These are phyloP conservation scores for Zarea fungicola DNA, from an alignment of 2,329 filamentous ascomycete species.

Conservation along the genomic window DNA sequence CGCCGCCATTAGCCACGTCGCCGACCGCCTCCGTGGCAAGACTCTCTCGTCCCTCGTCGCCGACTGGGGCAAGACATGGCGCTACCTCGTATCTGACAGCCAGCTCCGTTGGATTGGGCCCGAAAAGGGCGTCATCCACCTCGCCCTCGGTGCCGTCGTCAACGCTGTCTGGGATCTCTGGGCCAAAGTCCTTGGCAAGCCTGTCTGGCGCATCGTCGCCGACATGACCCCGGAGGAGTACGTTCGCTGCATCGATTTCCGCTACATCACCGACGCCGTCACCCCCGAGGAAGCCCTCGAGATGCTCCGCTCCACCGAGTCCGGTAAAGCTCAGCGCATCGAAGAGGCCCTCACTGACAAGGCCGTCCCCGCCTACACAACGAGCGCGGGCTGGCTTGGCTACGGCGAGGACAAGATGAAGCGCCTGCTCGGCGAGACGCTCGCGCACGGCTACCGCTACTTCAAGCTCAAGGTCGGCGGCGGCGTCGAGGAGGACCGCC, in stretches of 20 bases:
- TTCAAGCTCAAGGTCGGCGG: slow-evolving; percentile 90
- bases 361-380: slow-evolving; percentile 88
- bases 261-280: slow-evolving; percentile 91
- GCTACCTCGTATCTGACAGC: slow-evolving; percentile 83
- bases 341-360: slow-evolving; percentile 66
- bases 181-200: slow-evolving; percentile 81
- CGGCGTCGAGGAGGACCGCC: slow-evolving; percentile 64
- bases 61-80: slow-evolving; percentile 86
- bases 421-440: slow-evolving; percentile 65
- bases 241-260: slow-evolving; percentile 84
- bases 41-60: slow-evolving; percentile 71
- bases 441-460: slow-evolving; percentile 71
- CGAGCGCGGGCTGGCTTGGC: slow-evolving; percentile 85
- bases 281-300: slow-evolving; percentile 76
- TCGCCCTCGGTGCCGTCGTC: slow-evolving; percentile 81
- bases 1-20: slow-evolving; percentile 72
- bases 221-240: slow-evolving; percentile 88
- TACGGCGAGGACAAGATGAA: slow-evolving; percentile 87
- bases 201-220: slow-evolving; percentile 83
- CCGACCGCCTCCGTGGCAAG: slow-evolving; percentile 67
- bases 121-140: slow-evolving; percentile 90
- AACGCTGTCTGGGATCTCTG: slow-evolving; percentile 96
- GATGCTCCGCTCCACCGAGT: slow-evolving; percentile 61
- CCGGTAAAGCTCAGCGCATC: slow-evolving; percentile 65
- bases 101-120: slow-evolving; percentile 92